Evolutionary conservation across 2,329 filamentous ascomycete genomes (phyloP).

Genomic region (Aspergillus eucalypticola): DNA sequence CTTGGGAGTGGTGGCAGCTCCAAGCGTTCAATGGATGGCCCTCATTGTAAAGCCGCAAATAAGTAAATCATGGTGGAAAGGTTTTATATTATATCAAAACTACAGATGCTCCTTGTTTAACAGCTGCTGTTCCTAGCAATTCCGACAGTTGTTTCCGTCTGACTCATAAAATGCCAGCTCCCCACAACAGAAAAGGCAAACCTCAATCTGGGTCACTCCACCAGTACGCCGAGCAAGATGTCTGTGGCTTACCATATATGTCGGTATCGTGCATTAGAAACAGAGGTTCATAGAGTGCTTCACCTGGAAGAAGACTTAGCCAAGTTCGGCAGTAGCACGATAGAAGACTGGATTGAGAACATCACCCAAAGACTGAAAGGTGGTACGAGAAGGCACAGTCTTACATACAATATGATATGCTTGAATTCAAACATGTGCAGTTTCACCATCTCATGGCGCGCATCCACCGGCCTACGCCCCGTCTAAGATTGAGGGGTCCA

Average conservation of each 20-base stretch:
- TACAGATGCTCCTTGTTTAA: too few relatives aligned
- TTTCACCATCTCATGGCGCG: not conserved
- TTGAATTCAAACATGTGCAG: not conserved
- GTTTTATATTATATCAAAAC: too few relatives aligned
- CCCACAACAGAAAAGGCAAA: not conserved
- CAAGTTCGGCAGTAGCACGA: not conserved
- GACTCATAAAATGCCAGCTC: too few relatives aligned
- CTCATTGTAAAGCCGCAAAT: too few relatives aligned
- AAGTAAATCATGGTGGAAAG: too few relatives aligned
- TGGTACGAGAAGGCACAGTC: not conserved
- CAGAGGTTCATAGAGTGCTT: not conserved
- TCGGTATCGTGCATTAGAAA: not conserved
- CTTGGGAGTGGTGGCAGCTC: too few relatives aligned
- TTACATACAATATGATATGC: not conserved
- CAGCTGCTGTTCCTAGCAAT: too few relatives aligned
- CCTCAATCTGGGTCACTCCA: not conserved
- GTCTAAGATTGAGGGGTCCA: not conserved
- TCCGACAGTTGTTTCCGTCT: too few relatives aligned
- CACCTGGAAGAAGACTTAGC: not conserved
- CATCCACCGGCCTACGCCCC: not conserved
- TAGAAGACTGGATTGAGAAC: not conserved
- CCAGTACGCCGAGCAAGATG: not conserved
- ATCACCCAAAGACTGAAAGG: not conserved
- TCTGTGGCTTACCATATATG: not conserved
- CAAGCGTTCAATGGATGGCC: too few relatives aligned